Conservation (phyloP, 1,284 basidiomycete species). For the Boletellus deceptivus region DNA sequence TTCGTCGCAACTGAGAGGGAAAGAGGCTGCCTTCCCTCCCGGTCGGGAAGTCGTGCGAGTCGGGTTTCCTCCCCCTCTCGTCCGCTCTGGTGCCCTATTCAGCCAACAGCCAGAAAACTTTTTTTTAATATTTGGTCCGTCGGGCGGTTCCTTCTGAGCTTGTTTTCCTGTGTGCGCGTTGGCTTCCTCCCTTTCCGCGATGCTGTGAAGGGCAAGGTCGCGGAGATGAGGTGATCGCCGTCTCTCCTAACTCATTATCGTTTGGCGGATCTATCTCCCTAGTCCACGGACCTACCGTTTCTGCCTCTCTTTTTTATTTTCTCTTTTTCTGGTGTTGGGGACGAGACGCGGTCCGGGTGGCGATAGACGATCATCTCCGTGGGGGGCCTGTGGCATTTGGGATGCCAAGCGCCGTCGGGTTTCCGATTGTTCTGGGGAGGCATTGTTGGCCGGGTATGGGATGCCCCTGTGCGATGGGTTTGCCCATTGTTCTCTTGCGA, state of each 20-base stretch:
- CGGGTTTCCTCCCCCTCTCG: background rate
- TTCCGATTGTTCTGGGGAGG: background rate
- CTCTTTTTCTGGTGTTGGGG: background rate
- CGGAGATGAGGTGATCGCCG: conserved; percentile 34
- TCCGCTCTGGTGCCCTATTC: conserved; percentile 8
- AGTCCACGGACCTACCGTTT: background rate
- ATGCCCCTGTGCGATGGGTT: conserved; percentile 1
- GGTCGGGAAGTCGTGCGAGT: conserved; percentile 2
- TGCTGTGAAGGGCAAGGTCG: conserved; percentile 12
- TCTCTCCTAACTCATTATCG: conserved; percentile 19
- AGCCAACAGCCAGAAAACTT: background rate
- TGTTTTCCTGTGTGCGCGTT: conserved; percentile 4
- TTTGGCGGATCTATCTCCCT: conserved; percentile 1
- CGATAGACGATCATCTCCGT: background rate
- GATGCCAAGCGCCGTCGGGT: no score
- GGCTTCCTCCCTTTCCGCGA: conserved; percentile 7
- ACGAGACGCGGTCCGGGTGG: background rate
- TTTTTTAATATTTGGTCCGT: background rate
- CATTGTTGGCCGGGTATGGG: conserved; percentile 28
- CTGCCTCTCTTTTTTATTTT: background rate
- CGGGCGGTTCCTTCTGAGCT: background rate
- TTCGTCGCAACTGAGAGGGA: conserved; percentile 7
- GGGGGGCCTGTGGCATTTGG: background rate
- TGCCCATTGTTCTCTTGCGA: conserved; percentile 13
- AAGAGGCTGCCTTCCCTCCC: conserved; percentile 1